Conservation (phyloP, 257 asterid genomes). For the Nicotiana tomentosiformis region DNA sequence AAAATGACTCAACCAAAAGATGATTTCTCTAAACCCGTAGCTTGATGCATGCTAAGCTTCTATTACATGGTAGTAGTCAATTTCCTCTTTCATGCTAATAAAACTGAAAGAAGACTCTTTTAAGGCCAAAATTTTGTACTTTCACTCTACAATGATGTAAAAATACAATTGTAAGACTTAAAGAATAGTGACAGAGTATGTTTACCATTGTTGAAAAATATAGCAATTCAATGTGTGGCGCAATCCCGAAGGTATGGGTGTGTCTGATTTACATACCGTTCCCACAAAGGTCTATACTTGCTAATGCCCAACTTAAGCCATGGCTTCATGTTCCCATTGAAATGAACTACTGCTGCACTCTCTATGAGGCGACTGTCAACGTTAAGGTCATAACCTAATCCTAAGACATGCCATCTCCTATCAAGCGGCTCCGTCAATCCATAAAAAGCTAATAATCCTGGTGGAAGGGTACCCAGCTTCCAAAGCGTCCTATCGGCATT, state of each 20-base stretch:
- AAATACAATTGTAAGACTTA: not conserved
- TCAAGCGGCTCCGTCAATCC: conserved; percentile 21
- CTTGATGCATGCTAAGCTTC: conserved; percentile 24
- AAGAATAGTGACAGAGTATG: not conserved
- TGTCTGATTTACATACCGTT: conserved; percentile 3
- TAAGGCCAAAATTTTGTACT: conserved; percentile 8
- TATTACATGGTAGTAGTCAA: conserved; percentile 7
- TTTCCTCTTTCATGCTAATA: conserved; percentile 14
- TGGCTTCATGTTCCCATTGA: conserved; percentile 20
- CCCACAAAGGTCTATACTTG: conserved; percentile 15
- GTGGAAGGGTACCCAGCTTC: conserved; percentile 17
- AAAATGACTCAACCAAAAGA: conserved; percentile 17
- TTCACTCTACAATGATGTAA: conserved; percentile 7
- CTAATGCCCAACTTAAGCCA: conserved; percentile 19
- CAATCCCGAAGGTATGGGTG: conserved; percentile 11
- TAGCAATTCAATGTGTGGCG: not conserved
- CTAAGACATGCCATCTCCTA: conserved; percentile 23
- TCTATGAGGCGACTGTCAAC: conserved; percentile 4
- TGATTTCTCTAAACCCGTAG: conserved; percentile 10
- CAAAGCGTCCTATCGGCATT: conserved; percentile 10
- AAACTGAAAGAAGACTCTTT: conserved; percentile 8
- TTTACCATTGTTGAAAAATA: not conserved
- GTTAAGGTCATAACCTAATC: conserved; percentile 16
- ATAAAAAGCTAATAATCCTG: conserved; percentile 14
- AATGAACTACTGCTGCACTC: conserved; percentile 21